phyloP scores from a whole-genome alignment of 75 land plant species.

The Selaginella tamariscina region DNA sequence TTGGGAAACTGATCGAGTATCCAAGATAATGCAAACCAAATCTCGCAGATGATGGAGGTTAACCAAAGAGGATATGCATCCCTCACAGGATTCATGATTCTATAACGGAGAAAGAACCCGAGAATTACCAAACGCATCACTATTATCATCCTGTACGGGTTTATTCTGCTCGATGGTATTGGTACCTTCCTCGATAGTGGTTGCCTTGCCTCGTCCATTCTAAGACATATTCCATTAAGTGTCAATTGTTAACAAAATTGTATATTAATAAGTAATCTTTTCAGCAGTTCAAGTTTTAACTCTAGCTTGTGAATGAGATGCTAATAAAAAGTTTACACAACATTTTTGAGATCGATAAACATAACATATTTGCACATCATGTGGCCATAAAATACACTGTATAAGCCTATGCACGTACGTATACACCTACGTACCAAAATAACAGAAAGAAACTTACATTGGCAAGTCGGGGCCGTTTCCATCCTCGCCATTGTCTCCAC shows the following conservation, averaged over 20 bases:
- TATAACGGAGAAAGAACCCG: slow-evolving; percentile 37
- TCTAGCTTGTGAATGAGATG: no score
- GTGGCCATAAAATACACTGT: background rate
- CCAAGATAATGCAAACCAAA: slow-evolving; percentile 59
- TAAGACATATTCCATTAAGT: background rate
- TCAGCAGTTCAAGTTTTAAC: background rate
- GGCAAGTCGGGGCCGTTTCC: background rate
- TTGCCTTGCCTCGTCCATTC: slow-evolving; percentile 48
- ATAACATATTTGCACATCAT: background rate
- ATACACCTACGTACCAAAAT: no score
- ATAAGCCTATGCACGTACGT: no score
- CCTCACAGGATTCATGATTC: slow-evolving; percentile 35
- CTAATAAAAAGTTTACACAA: no score
- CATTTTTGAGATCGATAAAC: no score
- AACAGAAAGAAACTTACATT: slow-evolving; percentile 1
- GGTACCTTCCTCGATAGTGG: slow-evolving; percentile 47
- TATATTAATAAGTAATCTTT: background rate
- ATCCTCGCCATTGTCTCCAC: slow-evolving; percentile 23
- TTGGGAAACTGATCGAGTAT: slow-evolving; percentile 57
- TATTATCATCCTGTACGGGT: slow-evolving; percentile 38
- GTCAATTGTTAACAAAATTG: background rate
- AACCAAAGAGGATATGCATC: slow-evolving; percentile 46
- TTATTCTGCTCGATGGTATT: slow-evolving; percentile 32
- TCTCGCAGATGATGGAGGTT: slow-evolving; percentile 42
- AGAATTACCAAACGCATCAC: slow-evolving; percentile 33